These are phyloP conservation scores for Termitomyces sp. DNA, from an alignment of 768 basidiomycete species.

Conservation along the genomic window DNA sequence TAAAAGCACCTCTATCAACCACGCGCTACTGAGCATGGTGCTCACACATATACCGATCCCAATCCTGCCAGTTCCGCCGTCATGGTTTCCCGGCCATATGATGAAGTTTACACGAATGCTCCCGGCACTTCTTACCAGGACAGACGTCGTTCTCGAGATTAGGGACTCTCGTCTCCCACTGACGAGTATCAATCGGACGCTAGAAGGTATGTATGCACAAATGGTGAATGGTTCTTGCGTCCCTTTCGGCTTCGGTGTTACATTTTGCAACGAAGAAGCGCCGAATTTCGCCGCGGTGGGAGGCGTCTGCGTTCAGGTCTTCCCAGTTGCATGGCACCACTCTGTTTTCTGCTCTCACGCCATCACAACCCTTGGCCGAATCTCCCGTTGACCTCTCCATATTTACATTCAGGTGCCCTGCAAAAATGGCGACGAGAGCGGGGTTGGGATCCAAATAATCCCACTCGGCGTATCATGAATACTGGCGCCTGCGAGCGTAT, in stretches of 20 bases:
- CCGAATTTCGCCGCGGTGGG: background rate
- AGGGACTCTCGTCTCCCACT: constrained; percentile 91
- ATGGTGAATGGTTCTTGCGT: constrained; percentile 23
- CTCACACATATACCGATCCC: constrained; percentile 36
- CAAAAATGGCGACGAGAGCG: constrained; percentile 68
- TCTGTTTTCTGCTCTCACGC: background rate
- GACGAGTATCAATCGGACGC: constrained; percentile 86
- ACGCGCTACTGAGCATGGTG: constrained; percentile 21
- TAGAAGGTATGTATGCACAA: constrained; percentile 78
- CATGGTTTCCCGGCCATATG: constrained; percentile 98
- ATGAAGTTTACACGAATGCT: constrained; percentile 77
- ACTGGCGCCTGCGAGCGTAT: constrained; percentile 71
- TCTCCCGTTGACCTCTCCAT: background rate
- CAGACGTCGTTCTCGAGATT: constrained; percentile 91
- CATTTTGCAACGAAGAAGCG: background rate
- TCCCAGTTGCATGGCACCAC: background rate
- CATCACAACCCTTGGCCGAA: background rate
- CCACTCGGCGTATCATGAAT: constrained; percentile 34
- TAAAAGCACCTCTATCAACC: background rate
- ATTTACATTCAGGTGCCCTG: constrained; percentile 46
- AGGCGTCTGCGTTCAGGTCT: background rate
- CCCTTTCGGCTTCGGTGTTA: constrained; percentile 18
- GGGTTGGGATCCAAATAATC: constrained; percentile 48
- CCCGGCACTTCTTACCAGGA: constrained; percentile 72
- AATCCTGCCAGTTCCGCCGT: constrained; percentile 65